Conservation (phyloP, 2,329 filamentous ascomycete species). For the Aspergillus fischeri region DNA sequence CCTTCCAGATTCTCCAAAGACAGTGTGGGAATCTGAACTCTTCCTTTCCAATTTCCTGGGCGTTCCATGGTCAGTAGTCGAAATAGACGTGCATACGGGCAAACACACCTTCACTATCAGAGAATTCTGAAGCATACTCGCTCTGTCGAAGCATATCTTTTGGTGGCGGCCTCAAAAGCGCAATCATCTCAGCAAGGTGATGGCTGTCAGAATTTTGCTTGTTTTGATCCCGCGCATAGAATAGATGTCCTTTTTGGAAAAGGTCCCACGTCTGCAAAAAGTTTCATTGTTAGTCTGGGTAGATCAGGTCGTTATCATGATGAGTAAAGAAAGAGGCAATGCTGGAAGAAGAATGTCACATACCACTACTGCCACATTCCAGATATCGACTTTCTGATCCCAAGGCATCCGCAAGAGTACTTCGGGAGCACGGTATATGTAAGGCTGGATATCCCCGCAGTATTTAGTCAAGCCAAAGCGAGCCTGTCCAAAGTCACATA, state of each 20-base stretch:
- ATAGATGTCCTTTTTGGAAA: slow-evolving; percentile 18
- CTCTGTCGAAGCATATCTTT: slow-evolving; percentile 32
- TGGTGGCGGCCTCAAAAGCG: slow-evolving; percentile 36
- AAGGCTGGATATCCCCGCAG: slow-evolving; percentile 18
- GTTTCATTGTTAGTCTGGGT: too few species aligned
- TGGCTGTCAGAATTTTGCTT: background rate
- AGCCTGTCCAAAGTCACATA: slow-evolving; percentile 27
- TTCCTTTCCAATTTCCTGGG: too few species aligned
- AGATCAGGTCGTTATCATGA: too few species aligned
- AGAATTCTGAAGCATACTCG: slow-evolving; percentile 15
- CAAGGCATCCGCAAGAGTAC: slow-evolving; percentile 21
- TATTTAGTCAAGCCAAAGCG: slow-evolving; percentile 11
- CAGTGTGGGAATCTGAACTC: too few species aligned
- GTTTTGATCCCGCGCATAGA: slow-evolving; percentile 10
- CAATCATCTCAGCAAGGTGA: slow-evolving; percentile 23
- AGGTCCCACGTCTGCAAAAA: slow-evolving; percentile 19
- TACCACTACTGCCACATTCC: slow-evolving; percentile 23
- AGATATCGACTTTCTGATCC: slow-evolving; percentile 24
- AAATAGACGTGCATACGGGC: too few species aligned
- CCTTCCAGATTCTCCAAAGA: slow-evolving; percentile 21
- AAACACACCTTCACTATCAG: slow-evolving; percentile 13
- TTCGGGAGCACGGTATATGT: slow-evolving; percentile 21
- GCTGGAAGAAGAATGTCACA: too few species aligned
- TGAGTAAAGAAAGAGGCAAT: too few species aligned
- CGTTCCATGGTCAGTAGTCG: too few species aligned